phyloP scores from a whole-genome alignment of 257 asterid genomes.

The Solanum infundibuliforme region DNA sequence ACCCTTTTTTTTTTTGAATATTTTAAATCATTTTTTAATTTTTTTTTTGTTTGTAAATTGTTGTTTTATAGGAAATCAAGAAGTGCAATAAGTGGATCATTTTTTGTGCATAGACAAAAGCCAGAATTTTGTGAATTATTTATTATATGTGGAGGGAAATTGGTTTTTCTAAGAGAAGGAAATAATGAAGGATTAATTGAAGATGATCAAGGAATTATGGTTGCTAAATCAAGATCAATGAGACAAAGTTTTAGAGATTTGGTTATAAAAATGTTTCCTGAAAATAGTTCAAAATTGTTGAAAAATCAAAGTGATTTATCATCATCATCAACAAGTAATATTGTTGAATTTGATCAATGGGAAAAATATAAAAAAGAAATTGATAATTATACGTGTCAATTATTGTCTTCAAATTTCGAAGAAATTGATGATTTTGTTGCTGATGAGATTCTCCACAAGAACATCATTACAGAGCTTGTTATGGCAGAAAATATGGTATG shows the following conservation, averaged over 20 bases:
- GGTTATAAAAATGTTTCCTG: conserved; percentile 37
- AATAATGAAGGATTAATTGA: conserved; percentile 31
- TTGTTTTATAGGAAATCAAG: conserved; percentile 44
- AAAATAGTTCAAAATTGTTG: conserved; percentile 4
- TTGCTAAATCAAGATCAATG: conserved; percentile 34
- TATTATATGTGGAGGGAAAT: conserved; percentile 38
- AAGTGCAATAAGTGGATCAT: conserved; percentile 38
- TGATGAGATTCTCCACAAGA: conserved; percentile 2
- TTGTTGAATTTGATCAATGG: conserved; percentile 24
- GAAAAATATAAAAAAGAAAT: conserved; percentile 31
- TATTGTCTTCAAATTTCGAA: conserved; percentile 21
- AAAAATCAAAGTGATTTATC: conserved; percentile 5
- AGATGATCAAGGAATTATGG: conserved; percentile 31
- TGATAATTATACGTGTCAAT: conserved; percentile 26
- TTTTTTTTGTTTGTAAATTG: not conserved
- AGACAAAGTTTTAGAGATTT: conserved; percentile 32
- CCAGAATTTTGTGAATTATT: conserved; percentile 48
- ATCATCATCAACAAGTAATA: conserved; percentile 8
- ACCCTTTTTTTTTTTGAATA: too few species aligned
- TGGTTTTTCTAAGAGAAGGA: conserved; percentile 38
- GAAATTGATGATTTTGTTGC: conserved; percentile 14
- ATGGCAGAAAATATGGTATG: conserved; percentile 34
- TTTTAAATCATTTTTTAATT: not conserved
- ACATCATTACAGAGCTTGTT: conserved; percentile 5
- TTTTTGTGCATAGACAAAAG: conserved; percentile 36